Evolutionary conservation across 495 filamentous ascomycete species (phyloP).

Genomic region (Podospora australis): DNA sequence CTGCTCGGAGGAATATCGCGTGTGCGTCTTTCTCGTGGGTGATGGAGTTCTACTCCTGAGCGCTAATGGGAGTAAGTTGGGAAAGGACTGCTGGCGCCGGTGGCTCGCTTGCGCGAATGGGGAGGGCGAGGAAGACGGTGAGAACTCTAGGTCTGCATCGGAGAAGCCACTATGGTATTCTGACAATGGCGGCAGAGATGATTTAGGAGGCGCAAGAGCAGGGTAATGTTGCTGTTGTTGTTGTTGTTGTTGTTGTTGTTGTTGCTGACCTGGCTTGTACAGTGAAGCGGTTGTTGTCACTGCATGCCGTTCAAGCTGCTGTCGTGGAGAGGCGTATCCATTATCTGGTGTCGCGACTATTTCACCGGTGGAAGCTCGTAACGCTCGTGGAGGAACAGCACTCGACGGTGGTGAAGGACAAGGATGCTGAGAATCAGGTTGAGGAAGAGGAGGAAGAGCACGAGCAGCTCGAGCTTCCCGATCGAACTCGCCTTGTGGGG

Average conservation of each 20-base stretch:
- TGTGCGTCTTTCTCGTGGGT: constrained; percentile 23
- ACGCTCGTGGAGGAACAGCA: constrained; percentile 9
- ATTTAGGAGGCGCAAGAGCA: constrained; percentile 13
- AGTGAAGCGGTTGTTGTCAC: constrained; percentile 9
- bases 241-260: constrained; percentile 4
- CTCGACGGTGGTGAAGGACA: no score
- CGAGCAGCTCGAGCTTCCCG: constrained; percentile 8
- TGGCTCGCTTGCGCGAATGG: constrained; percentile 21
- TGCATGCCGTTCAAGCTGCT: constrained; percentile 20
- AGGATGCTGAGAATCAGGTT: background rate
- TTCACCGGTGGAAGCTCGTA: constrained; percentile 16
- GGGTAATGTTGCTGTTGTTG: background rate
- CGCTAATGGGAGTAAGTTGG: constrained; percentile 29
- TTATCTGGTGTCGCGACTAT: constrained; percentile 9
- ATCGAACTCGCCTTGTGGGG: constrained; percentile 13
- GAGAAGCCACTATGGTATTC: constrained; percentile 33
- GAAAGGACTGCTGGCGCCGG: constrained; percentile 39
- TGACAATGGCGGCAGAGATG: constrained; percentile 22
- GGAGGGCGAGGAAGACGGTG: constrained; percentile 16
- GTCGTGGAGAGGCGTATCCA: constrained; percentile 19
- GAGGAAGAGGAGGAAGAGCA: background rate
- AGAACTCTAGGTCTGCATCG: constrained; percentile 22
- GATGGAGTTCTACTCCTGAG: constrained; percentile 28
- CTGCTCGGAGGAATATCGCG: constrained; percentile 24
- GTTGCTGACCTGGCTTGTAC: constrained; percentile 6